phyloP scores from a whole-genome alignment of 176 grass and related monocot genomes.

The Triticum urartu region DNA sequence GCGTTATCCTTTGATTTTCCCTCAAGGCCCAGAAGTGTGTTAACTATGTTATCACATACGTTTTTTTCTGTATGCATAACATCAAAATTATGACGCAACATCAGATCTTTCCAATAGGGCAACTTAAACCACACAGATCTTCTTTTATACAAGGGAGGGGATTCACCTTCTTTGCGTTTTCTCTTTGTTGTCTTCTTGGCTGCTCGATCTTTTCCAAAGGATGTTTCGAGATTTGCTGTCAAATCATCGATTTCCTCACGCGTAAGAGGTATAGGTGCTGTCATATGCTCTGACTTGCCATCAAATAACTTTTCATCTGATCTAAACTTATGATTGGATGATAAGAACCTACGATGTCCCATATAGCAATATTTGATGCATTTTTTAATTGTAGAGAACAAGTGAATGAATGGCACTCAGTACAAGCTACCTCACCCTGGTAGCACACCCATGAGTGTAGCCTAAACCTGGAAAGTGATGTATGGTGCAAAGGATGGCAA shows the following conservation, averaged over 20 bases:
- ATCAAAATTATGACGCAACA: slow-evolving; percentile 8
- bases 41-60: not conserved
- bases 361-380: not conserved
- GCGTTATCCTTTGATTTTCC: not conserved
- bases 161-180: not conserved
- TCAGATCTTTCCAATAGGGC: not conserved
- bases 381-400: no score
- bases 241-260: not conserved
- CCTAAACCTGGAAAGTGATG: not conserved
- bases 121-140: slow-evolving; percentile 2
- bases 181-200: not conserved
- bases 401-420: no score
- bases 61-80: not conserved
- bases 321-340: not conserved
- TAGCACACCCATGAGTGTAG: no score
- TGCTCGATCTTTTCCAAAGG: not conserved
- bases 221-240: not conserved
- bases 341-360: slow-evolving; percentile 7
- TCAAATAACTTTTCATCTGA: slow-evolving; percentile 20
- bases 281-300: not conserved
- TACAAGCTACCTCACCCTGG: no score
- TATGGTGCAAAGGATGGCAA: not conserved
- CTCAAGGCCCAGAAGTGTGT: not conserved
- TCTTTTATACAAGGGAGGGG: not conserved
- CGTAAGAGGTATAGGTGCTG: not conserved